These are phyloP conservation scores for Exophiala lecanii-corni DNA, from an alignment of 2,329 filamentous ascomycete species.

Conservation along the genomic window DNA sequence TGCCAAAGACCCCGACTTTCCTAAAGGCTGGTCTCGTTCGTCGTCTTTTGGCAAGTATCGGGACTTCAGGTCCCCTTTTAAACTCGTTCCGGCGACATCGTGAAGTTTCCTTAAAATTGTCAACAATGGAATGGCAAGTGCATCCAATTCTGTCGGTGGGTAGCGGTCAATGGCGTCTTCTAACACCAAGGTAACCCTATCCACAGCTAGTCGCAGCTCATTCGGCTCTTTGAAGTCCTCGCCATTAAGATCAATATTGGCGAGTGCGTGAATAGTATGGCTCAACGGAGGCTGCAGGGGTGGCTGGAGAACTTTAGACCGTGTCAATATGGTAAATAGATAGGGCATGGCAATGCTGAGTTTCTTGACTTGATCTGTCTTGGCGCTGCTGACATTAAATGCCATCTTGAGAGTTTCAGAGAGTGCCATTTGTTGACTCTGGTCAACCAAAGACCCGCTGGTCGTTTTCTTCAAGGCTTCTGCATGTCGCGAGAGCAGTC, in stretches of 20 bases:
- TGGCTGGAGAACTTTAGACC: slow-evolving; percentile 55
- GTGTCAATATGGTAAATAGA: slow-evolving; percentile 65
- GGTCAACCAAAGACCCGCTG: slow-evolving; percentile 49
- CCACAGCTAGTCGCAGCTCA: slow-evolving; percentile 55
- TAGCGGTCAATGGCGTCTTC: slow-evolving; percentile 62
- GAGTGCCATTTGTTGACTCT: slow-evolving; percentile 63
- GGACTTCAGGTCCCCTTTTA: slow-evolving; percentile 59
- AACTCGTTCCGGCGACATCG: slow-evolving; percentile 59
- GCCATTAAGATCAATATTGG: slow-evolving; percentile 64
- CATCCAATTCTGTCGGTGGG: slow-evolving; percentile 65
- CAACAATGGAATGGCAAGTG: slow-evolving; percentile 66
- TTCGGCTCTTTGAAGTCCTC: slow-evolving; percentile 50
- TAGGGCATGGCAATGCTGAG: slow-evolving; percentile 67
- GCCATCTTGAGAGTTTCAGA: slow-evolving; percentile 79
- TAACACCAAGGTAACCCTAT: slow-evolving; percentile 66
- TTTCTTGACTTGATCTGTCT: slow-evolving; percentile 53
- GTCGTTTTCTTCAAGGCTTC: slow-evolving; percentile 42
- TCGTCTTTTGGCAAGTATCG: slow-evolving; percentile 69
- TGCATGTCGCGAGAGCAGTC: slow-evolving; percentile 67
- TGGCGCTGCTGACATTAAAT: slow-evolving; percentile 80
- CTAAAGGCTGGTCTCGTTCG: slow-evolving; percentile 73
- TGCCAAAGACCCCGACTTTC: slow-evolving; percentile 67
- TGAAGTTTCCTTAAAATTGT: slow-evolving; percentile 69
- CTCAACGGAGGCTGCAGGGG: slow-evolving; percentile 70
- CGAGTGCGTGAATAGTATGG: slow-evolving; percentile 70